These are phyloP conservation scores for Beauveria caledonica DNA, from an alignment of 2,329 filamentous ascomycete genomes.

Conservation along the genomic window DNA sequence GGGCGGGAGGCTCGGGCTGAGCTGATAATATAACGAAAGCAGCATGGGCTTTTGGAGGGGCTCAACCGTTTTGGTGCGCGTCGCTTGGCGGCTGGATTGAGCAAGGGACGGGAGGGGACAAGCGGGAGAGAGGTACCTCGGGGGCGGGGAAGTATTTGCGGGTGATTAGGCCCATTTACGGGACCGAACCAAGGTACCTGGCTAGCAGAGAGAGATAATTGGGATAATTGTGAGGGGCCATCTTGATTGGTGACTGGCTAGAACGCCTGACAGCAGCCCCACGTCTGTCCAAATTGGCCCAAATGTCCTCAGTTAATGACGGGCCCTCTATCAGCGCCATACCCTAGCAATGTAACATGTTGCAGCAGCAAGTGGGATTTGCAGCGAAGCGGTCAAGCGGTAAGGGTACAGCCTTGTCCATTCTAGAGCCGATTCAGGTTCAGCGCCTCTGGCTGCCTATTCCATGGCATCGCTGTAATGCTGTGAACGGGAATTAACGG, in stretches of 20 bases:
- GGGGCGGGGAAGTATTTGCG: background rate
- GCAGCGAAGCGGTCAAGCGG: background rate
- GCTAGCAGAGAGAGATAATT: background rate
- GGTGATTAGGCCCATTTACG: background rate
- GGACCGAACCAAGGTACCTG: background rate
- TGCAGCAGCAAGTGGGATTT: background rate
- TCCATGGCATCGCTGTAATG: too few relatives aligned
- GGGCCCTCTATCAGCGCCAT: background rate
- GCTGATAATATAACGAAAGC: constrained; percentile 16
- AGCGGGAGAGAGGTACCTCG: constrained; percentile 1
- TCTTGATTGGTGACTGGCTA: background rate
- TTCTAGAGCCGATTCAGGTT: too few relatives aligned
- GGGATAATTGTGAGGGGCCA: too few relatives aligned
- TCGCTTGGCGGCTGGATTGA: background rate
- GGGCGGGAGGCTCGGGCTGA: constrained; percentile 13
- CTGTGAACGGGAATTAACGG: too few relatives aligned
- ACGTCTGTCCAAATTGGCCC: too few relatives aligned
- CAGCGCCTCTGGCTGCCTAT: too few relatives aligned
- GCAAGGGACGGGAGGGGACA: background rate
- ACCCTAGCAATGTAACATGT: background rate
- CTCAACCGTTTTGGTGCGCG: constrained; percentile 7
- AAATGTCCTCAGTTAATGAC: too few relatives aligned
- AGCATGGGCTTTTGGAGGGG: constrained; percentile 1
- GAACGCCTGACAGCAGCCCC: background rate
- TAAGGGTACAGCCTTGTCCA: background rate